Evolutionary conservation across 78 protist genomes (phyloP).

Genomic region (Tieghemostelium lacteum): DNA sequence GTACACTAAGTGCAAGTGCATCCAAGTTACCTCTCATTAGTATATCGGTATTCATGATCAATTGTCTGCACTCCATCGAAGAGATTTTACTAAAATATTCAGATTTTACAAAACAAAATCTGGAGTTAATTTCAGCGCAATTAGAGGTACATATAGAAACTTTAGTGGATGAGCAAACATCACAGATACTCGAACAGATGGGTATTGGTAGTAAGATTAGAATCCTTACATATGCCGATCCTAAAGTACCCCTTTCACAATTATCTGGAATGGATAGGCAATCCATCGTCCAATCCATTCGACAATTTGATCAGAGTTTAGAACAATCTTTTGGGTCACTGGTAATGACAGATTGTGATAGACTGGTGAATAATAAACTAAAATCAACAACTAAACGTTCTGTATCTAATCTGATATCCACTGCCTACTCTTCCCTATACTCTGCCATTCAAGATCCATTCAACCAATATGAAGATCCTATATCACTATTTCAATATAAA

Average conservation of each 20-base stretch:
- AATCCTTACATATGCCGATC: slow-evolving; percentile 51
- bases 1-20: slow-evolving; percentile 3
- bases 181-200: slow-evolving; percentile 3
- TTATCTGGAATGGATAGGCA: slow-evolving; percentile 42
- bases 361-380: neutral
- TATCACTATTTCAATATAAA: slow-evolving; percentile 53
- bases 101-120: slow-evolving; percentile 14
- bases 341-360: slow-evolving; percentile 25
- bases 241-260: slow-evolving; percentile 39
- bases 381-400: slow-evolving; percentile 2
- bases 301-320: slow-evolving; percentile 42
- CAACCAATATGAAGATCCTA: slow-evolving; percentile 74
- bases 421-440: slow-evolving; percentile 63
- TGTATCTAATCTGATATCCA: slow-evolving; percentile 22
- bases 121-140: slow-evolving; percentile 27
- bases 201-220: slow-evolving; percentile 47
- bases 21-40: slow-evolving; percentile 19
- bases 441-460: slow-evolving; percentile 26
- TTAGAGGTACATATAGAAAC: slow-evolving; percentile 81
- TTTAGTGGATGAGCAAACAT: slow-evolving; percentile 72
- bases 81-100: neutral
- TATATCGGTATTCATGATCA: slow-evolving; percentile 77
- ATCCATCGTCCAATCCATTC: slow-evolving; percentile 27
- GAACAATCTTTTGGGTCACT: slow-evolving; percentile 42
- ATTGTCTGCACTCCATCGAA: slow-evolving; percentile 28